Evolutionary conservation across 2,329 filamentous ascomycete genomes (phyloP), one percentile per base, ranked within the genome.

Genomic region (Dothiorella sarmentorum): DNA sequence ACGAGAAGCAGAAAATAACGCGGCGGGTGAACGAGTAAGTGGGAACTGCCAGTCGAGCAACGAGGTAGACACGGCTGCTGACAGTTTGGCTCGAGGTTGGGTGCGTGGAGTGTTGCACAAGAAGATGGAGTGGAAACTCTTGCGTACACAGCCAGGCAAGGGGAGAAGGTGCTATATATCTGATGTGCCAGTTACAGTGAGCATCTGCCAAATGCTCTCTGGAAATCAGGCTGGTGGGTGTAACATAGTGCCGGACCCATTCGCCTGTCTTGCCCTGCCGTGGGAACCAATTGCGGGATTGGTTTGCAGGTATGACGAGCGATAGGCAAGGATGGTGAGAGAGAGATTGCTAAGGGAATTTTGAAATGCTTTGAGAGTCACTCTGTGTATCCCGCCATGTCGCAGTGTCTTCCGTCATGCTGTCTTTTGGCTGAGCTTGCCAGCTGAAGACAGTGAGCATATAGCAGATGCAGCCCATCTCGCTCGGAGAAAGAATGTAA

Each of bases 291-390:
- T 53, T 53, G 49, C 33, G 27, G 15, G 31, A 18, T 5, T 7
- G 47, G 31, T 18, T 24, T 6, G 22, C 10, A 29, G 24, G 20
- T 40, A 52, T 52, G 47, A 35, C 33, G 47, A 33, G 24, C 22
- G 33, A 51, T 51, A 38, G 47, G 47, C 47, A 38, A 38, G 47
- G 47, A 38, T 52, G 47, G 24, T 52, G 47, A 18, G 7, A 29
- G 35, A 35, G 45, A 51, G 45, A 37, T 51, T 24, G 47, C 3
- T 11, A 29, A 35, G 45, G 22, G 33, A 4, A 22, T 15, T 31
- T 11, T 37, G 45, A 9, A n/a, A n/a, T 22, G 11, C 20, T 11
- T 43, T 26, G 10, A 43, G 40, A 47, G n/a, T 26, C 11, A 37
- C 27, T 29, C 45, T 26, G 31, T 51, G 18, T 45, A 31, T n/a